Conservation (phyloP, 495 filamentous ascomycete genomes). For the Bathelium albidoporum region DNA sequence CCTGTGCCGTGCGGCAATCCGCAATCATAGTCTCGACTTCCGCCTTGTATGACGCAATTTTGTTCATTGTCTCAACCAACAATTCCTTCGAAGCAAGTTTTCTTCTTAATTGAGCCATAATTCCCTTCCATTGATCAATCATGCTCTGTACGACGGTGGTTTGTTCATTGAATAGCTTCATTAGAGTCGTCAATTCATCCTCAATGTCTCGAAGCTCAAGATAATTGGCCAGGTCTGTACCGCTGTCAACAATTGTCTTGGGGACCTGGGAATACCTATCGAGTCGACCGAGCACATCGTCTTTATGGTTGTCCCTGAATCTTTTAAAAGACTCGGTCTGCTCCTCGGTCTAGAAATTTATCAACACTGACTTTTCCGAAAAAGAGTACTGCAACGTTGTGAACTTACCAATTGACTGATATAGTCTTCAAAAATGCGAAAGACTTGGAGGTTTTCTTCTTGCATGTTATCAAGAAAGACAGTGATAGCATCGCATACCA, state of each 20-base stretch:
- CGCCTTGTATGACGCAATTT: not conserved
- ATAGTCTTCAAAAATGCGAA: conserved; percentile 3
- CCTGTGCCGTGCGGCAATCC: not conserved
- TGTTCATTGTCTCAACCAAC: not conserved
- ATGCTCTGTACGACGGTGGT: not conserved
- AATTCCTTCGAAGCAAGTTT: not conserved
- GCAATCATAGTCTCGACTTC: not conserved
- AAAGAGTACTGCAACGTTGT: not conserved
- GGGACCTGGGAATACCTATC: not conserved
- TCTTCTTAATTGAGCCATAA: not conserved
- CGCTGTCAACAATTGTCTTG: not conserved
- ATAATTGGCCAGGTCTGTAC: not conserved
- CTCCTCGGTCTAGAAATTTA: not conserved
- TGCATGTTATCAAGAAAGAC: not conserved
- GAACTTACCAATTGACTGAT: not conserved
- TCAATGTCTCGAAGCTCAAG: conserved; percentile 1
- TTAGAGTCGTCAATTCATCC: not conserved
- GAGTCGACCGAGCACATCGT: not conserved
- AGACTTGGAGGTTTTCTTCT: not conserved
- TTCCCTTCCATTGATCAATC: not conserved
- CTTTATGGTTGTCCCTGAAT: not conserved
- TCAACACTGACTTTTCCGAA: not conserved
- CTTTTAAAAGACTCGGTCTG: not conserved
- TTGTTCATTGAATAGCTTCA: conserved; percentile 1
- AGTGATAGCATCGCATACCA: not conserved